phyloP scores from a whole-genome alignment of 306 rosid genomes.

The Inga oerstediana region DNA sequence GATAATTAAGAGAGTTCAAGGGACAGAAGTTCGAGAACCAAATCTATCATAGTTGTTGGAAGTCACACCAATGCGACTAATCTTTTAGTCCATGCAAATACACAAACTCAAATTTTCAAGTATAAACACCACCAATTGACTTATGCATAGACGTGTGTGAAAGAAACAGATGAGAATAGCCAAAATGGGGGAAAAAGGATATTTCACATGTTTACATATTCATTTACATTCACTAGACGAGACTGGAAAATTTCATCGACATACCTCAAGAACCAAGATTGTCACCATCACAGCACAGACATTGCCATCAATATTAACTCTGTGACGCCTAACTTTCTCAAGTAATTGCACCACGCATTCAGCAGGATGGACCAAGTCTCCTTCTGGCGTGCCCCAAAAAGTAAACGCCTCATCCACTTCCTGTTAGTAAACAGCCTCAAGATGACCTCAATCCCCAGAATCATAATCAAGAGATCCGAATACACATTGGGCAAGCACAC shows the following conservation, averaged over 20 bases:
- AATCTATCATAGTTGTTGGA: neutral
- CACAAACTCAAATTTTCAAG: neutral
- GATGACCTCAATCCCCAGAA: neutral
- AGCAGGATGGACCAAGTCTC: constrained; percentile 81
- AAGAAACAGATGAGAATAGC: neutral
- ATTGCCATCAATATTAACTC: constrained; percentile 84
- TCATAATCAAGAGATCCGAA: neutral
- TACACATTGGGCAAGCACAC: neutral
- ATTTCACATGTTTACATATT: neutral
- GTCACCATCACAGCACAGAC: constrained; percentile 88
- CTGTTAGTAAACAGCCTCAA: constrained; percentile 43
- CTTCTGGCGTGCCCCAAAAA: constrained; percentile 90
- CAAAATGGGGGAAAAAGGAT: neutral
- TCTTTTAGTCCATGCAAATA: neutral
- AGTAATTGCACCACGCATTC: constrained; percentile 88
- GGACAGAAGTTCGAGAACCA: neutral
- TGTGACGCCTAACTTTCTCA: constrained; percentile 85
- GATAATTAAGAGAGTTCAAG: neutral
- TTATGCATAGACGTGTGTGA: neutral
- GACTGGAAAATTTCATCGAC: neutral
- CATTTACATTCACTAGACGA: neutral
- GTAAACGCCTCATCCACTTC: constrained; percentile 66
- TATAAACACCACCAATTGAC: neutral
- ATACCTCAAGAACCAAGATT: constrained; percentile 80
- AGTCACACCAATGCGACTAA: neutral